Evolutionary conservation across 129 eudicot genomes (phyloP).

Genomic region (Rutidosis leptorrhynchoides): DNA sequence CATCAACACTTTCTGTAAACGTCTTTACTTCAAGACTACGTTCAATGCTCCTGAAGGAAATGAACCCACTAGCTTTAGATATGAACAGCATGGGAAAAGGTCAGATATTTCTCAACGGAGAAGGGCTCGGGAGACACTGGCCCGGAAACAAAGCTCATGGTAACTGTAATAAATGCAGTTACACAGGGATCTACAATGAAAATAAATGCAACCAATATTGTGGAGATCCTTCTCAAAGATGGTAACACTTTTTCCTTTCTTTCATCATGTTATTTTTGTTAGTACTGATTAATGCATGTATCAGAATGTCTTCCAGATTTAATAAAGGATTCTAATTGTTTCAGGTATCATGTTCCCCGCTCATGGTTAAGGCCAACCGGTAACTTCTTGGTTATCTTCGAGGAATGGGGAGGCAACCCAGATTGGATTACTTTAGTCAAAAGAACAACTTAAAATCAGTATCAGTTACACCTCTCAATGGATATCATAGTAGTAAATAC

Average conservation of each 20-base stretch:
- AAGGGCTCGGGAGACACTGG: conserved; percentile 81
- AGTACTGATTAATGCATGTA: not conserved
- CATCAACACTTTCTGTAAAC: not conserved
- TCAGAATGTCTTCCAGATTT: conserved; percentile 1
- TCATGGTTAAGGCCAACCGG: conserved; percentile 39
- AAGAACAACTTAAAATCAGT: conserved; percentile 32
- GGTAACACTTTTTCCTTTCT: conserved; percentile 39
- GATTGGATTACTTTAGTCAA: conserved; percentile 57
- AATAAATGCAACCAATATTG: conserved; percentile 63
- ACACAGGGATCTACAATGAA: conserved; percentile 63
- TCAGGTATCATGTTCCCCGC: conserved; percentile 73
- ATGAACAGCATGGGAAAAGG: conserved; percentile 93
- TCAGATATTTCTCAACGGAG: conserved; percentile 71
- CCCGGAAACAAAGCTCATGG: conserved; percentile 60
- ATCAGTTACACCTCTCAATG: conserved; percentile 3
- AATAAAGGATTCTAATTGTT: conserved; percentile 15
- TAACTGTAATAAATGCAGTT: conserved; percentile 56
- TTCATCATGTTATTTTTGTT: not conserved
- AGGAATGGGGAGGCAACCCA: conserved; percentile 87
- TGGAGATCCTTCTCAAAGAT: conserved; percentile 84
- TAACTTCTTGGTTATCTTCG: conserved; percentile 69
- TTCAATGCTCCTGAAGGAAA: conserved; percentile 74
- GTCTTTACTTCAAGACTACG: conserved; percentile 44
- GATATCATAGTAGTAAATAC: conserved; percentile 27
- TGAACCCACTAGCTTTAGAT: conserved; percentile 74